Evolutionary conservation across 345 rosid species (phyloP), one percentile per base, ranked within the genome.

Genomic region (Camelina neglecta): DNA sequence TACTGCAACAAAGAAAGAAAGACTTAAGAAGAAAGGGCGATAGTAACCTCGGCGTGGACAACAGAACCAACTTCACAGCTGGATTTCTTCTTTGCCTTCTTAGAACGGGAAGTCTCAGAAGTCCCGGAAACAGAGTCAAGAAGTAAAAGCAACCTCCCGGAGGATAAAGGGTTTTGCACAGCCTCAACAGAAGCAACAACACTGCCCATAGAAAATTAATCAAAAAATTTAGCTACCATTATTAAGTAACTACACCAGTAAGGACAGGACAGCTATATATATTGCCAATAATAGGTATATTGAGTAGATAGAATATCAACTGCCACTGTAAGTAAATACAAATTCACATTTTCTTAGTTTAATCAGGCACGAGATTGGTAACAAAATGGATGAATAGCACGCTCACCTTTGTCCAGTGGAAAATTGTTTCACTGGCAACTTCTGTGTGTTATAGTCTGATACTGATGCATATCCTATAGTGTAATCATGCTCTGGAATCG

Each of bases 401-500:
- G 36, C 20, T 56, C 77, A 92, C 99, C 97, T 90, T 78, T 95
- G 90, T 76, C 97, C 97, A 81, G 76, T 79, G 16, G 82, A 57
- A 88, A 82, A 88, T 65, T 86, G 92, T 81, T 79, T 89, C 70
- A 13, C 86, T 35, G 87, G 85, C 33, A 85, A 60, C 79, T 86
- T 89, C 79, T 92, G 99, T 11, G 90, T 89, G 85, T 95, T 95
- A 77, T 90, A 95, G 81, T 95, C 99, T 47, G 84, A 83, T 60
- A 84, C 35, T 53, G 96, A 85, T 36, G 97, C 99, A 84, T 84
- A 92, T 56, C 99, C 99, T 70, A 95, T 83, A 15, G 87, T 82
- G 80, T 81, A 75, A 74, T 86, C 77, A 82, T 82, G 83, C 75
- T 89, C 97, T 3, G 97, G 97, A 79, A 95, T 75, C 16, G 96